A percentile compares a stretch with the other conserved stretches of the same genome.
These are phyloP conservation scores for Fomitopsis palustris DNA, from an alignment of 1,284 basidiomycete genomes.

Conservation along the genomic window DNA sequence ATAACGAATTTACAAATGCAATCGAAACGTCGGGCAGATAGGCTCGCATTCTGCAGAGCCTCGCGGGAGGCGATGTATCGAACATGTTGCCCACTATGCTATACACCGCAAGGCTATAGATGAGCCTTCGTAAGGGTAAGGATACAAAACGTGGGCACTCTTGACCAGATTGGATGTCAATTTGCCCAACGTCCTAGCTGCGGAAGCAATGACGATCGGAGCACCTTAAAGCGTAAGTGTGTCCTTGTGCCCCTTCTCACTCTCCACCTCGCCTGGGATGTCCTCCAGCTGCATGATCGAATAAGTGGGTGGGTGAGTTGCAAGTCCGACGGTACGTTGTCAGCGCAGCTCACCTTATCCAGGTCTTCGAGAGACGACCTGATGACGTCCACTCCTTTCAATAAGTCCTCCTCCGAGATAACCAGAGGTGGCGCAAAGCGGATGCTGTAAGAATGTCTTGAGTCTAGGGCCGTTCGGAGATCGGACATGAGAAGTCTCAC, in stretches of 20 bases:
- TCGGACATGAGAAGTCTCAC: slow-evolving; percentile 41
- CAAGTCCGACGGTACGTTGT: background rate
- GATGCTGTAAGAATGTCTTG: slow-evolving; percentile 50
- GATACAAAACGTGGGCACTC: background rate
- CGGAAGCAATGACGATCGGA: background rate
- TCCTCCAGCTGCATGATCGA: slow-evolving; percentile 48
- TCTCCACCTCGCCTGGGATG: slow-evolving; percentile 67
- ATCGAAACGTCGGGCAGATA: background rate
- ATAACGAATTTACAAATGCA: background rate
- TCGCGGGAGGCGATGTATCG: background rate
- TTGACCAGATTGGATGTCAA: background rate
- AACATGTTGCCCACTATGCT: background rate
- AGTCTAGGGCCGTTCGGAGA: background rate
- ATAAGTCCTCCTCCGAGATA: slow-evolving; percentile 83
- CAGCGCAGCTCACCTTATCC: slow-evolving; percentile 59
- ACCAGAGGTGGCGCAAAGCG: slow-evolving; percentile 95
- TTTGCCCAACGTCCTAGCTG: background rate
- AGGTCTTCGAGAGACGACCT: slow-evolving; percentile 76
- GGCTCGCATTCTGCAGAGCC: background rate
- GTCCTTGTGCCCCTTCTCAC: slow-evolving; percentile 52
- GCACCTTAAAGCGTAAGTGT: slow-evolving; percentile 28
- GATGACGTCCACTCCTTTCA: slow-evolving; percentile 76
- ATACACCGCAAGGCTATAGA: background rate
- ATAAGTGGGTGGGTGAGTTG: background rate
- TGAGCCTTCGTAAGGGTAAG: background rate